phyloP scores from a whole-genome alignment of 805 yeast species.

The Metschnikowia borealis region DNA sequence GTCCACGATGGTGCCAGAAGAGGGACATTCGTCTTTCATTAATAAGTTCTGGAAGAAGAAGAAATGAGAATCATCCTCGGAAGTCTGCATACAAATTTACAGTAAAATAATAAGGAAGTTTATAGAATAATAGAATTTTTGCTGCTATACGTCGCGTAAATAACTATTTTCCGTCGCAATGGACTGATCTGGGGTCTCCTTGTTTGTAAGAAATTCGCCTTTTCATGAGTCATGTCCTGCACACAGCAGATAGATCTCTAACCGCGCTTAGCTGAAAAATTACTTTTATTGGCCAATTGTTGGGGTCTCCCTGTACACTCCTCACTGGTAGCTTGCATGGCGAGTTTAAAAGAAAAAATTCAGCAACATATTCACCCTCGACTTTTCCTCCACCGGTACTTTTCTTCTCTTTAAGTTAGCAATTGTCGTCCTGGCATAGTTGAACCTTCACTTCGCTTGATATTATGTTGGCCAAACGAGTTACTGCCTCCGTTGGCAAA shows the following conservation, averaged over 20 bases:
- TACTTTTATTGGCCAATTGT: slow-evolving; percentile 27
- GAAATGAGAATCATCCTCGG: slow-evolving; percentile 4
- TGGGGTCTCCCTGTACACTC: slow-evolving; percentile 3
- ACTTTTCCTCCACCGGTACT: background rate
- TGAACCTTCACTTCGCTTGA: background rate
- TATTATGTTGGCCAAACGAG: slow-evolving; percentile 13
- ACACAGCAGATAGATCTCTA: slow-evolving; percentile 24
- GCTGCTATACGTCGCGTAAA: background rate
- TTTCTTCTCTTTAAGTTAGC: background rate
- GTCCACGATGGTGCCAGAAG: slow-evolving; percentile 8
- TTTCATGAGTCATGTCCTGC: slow-evolving; percentile 11
- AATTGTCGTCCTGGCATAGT: background rate
- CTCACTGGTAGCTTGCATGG: slow-evolving; percentile 1
- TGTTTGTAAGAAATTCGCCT: background rate
- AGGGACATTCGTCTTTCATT: slow-evolving; percentile 10
- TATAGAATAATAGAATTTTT: slow-evolving; percentile 4
- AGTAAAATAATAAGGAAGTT: background rate
- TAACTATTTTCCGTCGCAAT: background rate
- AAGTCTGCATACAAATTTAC: background rate
- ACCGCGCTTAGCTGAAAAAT: slow-evolving; percentile 38
- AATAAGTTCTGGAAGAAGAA: slow-evolving; percentile 22
- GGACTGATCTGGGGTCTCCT: background rate
- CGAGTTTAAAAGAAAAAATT: slow-evolving; percentile 1
- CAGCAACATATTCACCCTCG: background rate
- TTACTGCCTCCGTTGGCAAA: slow-evolving; percentile 8